Evolutionary conservation across 2,329 filamentous ascomycete species (phyloP), one percentile per base, ranked within the genome.

Genomic region (Pseudogymnoascus sp.): DNA sequence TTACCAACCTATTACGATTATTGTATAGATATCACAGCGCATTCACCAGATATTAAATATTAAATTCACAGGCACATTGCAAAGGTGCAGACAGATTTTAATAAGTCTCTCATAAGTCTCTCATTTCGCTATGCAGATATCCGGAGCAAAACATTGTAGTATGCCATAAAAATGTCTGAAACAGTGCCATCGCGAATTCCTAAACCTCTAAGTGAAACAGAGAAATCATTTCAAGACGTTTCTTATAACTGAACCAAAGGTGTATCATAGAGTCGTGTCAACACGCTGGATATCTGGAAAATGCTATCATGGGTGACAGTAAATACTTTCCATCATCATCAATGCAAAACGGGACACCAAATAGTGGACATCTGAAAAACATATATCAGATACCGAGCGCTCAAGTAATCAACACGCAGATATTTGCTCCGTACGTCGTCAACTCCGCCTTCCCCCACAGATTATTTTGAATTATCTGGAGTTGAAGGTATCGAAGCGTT

Each of bases 401-500:
- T 57, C 29, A 57, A 57, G 29, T 57, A 57, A 57, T 57, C 51
- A 57, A 34, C 29, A 57, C 51, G 51, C 51, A 57, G 29, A 21
- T 57, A 57, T 34, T 57, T 57, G 51, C 21, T 57, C 51, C 26
- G 51, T 57, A 34, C 51, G 51, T 57, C 51, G 51, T 57, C 51
- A 57, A 57, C 51, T 57, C 51, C 51, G 51, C 51, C 51, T 57
- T 21, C 51, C 11, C 51, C 21, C 51, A 8, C 51, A 36, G 51
- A 57, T 29, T 31, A 2, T 8, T 31, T 31, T 4, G 26, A 12
- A 34, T 36, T 57, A 57, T 57, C 51, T 57, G 29, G 51, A 57
- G 51, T 21, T 57, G 29, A 57, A 57, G 29, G 51, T 86, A 76
- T 88, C 85, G 71, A 99, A 99, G 66, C 95, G 90, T 85, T 97